Evolutionary conservation across 169 alveolate genomes (phyloP), one percentile per base, ranked within the genome.

Genomic region (Amoebophrya sp.): DNA sequence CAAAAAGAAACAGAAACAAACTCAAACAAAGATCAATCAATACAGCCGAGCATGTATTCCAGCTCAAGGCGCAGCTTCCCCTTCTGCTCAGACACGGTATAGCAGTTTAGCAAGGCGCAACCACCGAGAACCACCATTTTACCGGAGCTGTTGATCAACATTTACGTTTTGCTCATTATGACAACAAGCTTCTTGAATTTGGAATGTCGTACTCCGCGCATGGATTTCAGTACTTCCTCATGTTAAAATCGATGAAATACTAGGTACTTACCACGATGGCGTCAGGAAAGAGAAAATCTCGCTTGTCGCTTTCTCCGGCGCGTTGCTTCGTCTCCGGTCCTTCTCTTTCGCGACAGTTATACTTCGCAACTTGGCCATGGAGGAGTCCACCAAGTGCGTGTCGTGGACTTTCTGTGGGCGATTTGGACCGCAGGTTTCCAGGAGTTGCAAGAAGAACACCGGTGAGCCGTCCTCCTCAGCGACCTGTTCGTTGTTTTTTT

Each of bases 341-440:
- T 47, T 47, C 66, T 47, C 66, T 47, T 47, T 47, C 18, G 66
- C 66, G 18, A 47, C 18, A 47, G n/a, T n/a, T n/a, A n/a, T n/a
- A n/a, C n/a, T n/a, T n/a, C 54, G 54, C 0, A 66, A 25, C 83
- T n/a, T 66, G 35, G 83, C 83, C 83, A 66, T 66, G 83, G 39
- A 25, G 83, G 35, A 0, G 83, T 66, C 83, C 83, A 66, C 83
- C 35, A 66, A 25, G 29, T 66, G 83, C 35, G 83, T 66, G 83
- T 66, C 83, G 83, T 66, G 83, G 39, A 66, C 83, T 66, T 66
- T 66, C 83, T 66, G 83, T n/a, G 83, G 83, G 32, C 83, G 83
- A 18, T 18, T 66, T 1, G 83, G 35, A 25, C 83, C 35, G 32
- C 83, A 66, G 35, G 83, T 66, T 25, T 66, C 83, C 1, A 66